Evolutionary conservation across 1,284 basidiomycete species (phyloP).

Genomic region (Cutaneotrichosporon spelunceum): DNA sequence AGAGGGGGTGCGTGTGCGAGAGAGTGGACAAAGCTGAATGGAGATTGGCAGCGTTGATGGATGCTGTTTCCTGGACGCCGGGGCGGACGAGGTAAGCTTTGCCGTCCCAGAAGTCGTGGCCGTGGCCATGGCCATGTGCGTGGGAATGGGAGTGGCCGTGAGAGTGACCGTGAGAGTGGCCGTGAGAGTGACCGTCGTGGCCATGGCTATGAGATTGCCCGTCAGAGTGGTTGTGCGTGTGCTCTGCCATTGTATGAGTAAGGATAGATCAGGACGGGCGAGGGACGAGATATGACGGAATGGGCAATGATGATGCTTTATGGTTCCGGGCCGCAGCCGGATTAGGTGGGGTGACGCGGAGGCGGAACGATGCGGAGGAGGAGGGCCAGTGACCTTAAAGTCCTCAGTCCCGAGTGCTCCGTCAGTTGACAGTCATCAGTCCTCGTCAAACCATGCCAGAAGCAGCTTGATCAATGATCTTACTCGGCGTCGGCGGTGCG

Average conservation of each 20-base stretch:
- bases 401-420: too few species aligned
- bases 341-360: too few species aligned
- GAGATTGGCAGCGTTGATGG: constrained; percentile 26
- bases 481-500: too few species aligned
- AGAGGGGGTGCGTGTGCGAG: constrained; percentile 12
- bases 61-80: constrained; percentile 32
- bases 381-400: too few species aligned
- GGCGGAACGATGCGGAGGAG: too few species aligned
- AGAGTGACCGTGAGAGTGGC: constrained; percentile 1
- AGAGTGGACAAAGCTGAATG: constrained; percentile 21
- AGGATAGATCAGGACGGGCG: neutral
- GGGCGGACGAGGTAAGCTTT: constrained; percentile 34
- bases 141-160: constrained; percentile 16
- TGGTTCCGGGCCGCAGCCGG: too few species aligned
- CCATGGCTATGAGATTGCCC: neutral
- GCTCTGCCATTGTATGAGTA: neutral
- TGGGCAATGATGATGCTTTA: too few species aligned
- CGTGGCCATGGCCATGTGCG: constrained; percentile 22
- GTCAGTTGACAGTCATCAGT: too few species aligned
- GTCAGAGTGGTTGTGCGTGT: neutral
- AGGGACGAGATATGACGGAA: too few species aligned
- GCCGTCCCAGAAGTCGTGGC: constrained; percentile 34
- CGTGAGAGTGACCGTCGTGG: neutral
- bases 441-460: too few species aligned
- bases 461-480: too few species aligned